phyloP scores from a whole-genome alignment of 1,139 yeast genomes.

The Kazachstania sp. region DNA sequence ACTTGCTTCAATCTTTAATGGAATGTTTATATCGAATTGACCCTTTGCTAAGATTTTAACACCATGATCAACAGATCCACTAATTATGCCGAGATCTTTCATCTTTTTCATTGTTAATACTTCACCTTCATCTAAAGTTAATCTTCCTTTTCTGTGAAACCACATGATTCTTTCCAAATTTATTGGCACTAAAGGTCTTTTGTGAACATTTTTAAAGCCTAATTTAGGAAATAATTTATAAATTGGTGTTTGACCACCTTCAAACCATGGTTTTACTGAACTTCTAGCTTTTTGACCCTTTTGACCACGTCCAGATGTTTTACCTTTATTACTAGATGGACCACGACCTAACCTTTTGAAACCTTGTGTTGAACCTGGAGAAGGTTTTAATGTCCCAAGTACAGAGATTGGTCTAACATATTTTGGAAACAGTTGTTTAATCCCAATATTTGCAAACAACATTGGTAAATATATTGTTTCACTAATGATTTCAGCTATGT shows the following conservation, averaged over 20 bases:
- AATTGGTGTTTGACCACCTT: constrained; percentile 98
- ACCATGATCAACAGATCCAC: constrained; percentile 69
- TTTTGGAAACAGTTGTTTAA: constrained; percentile 2
- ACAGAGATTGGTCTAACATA: constrained; percentile 20
- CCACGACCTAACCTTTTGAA: constrained; percentile 89
- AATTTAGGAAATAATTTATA: constrained; percentile 82
- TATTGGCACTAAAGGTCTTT: constrained; percentile 42
- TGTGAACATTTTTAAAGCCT: constrained; percentile 65
- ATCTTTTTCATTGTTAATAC: constrained; percentile 56
- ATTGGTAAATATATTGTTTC: neutral
- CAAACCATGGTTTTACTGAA: constrained; percentile 85
- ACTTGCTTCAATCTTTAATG: constrained; percentile 71
- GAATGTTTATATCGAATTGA: constrained; percentile 45
- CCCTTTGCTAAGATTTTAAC: constrained; percentile 75
- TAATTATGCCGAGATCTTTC: constrained; percentile 59
- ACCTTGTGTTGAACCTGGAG: constrained; percentile 33
- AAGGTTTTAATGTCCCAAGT: constrained; percentile 32
- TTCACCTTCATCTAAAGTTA: constrained; percentile 56
- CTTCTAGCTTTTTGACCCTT: constrained; percentile 98
- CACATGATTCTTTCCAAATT: constrained; percentile 52
- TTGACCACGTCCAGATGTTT: constrained; percentile 95
- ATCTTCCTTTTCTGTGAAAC: constrained; percentile 59
- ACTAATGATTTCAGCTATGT: neutral
- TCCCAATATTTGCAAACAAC: constrained; percentile 2
- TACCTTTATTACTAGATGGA: constrained; percentile 88